Conservation (phyloP, 2,329 filamentous ascomycete species). For the Trichoderma koningiopsis region DNA sequence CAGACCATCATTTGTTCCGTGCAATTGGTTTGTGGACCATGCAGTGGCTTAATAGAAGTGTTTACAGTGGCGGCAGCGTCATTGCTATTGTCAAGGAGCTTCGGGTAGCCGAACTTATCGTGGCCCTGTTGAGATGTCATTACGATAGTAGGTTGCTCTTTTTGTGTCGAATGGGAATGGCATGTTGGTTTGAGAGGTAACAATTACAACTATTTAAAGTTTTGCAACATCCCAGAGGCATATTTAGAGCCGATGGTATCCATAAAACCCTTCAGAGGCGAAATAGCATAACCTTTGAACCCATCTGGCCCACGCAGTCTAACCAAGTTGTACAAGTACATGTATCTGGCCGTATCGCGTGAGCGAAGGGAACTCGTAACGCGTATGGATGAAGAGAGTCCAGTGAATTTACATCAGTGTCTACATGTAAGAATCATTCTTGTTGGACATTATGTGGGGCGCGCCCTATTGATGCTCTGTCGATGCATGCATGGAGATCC, state of each 20-base stretch:
- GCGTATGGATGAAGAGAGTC: background rate
- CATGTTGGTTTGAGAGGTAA: background rate
- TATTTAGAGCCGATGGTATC: background rate
- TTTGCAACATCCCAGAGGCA: too few relatives aligned
- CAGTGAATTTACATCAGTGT: background rate
- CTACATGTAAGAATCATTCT: background rate
- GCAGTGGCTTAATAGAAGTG: background rate
- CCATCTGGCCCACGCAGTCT: background rate
- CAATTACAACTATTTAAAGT: background rate
- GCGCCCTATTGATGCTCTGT: background rate
- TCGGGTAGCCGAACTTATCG: background rate
- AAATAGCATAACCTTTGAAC: background rate
- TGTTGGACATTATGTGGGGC: background rate
- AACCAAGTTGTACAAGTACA: background rate
- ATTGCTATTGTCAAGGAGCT: background rate
- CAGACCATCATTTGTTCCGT: conserved; percentile 88
- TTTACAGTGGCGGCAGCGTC: background rate
- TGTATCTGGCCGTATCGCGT: background rate
- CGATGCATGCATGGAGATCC: background rate
- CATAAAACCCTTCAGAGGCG: background rate
- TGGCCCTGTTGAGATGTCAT: background rate
- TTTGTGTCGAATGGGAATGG: background rate
- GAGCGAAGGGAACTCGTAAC: background rate
- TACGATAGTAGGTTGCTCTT: background rate
- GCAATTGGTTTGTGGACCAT: conserved; percentile 51